Conservation (phyloP, 371 early-diverging fungal genomes). For the Sporodiniella umbellata region DNA sequence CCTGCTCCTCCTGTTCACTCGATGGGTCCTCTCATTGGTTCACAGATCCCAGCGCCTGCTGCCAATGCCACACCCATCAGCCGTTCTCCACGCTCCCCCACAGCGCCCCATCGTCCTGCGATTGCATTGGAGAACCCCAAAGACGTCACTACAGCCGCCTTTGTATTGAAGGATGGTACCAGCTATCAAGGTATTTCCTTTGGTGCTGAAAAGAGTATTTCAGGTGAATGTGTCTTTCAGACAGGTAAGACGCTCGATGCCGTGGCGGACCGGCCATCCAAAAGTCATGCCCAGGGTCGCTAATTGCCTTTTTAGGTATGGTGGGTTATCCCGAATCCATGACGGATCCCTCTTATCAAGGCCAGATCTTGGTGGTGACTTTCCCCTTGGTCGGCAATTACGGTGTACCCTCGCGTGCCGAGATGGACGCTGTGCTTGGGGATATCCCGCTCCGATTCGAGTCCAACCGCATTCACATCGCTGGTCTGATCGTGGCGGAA, state of each 20-base stretch:
- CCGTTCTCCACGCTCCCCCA: conserved; percentile 41
- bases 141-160: conserved; percentile 56
- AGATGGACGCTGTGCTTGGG: conserved; percentile 73
- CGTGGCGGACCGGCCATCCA: too few species aligned
- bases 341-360: conserved; percentile 95
- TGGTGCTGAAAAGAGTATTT: conserved; percentile 86
- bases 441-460: conserved; percentile 89
- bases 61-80: conserved; percentile 42
- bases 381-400: conserved; percentile 92
- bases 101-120: conserved; percentile 53
- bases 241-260: conserved; percentile 90
- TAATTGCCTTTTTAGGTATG: conserved; percentile 38
- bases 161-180: conserved; percentile 85
- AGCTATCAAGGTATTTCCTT: conserved; percentile 89
- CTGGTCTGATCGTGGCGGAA: conserved; percentile 86
- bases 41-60: conserved; percentile 43
- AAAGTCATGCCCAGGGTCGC: too few species aligned
- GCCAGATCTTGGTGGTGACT: conserved; percentile 91
- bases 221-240: conserved; percentile 97
- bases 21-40: conserved; percentile 25
- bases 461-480: conserved; percentile 78
- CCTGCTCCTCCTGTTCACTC: conserved; percentile 39
- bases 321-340: conserved; percentile 89
- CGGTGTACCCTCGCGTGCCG: conserved; percentile 78
- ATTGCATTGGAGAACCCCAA: conserved; percentile 50